phyloP scores from a whole-genome alignment of 345 rosid genomes.

The Turnera subulata region DNA sequence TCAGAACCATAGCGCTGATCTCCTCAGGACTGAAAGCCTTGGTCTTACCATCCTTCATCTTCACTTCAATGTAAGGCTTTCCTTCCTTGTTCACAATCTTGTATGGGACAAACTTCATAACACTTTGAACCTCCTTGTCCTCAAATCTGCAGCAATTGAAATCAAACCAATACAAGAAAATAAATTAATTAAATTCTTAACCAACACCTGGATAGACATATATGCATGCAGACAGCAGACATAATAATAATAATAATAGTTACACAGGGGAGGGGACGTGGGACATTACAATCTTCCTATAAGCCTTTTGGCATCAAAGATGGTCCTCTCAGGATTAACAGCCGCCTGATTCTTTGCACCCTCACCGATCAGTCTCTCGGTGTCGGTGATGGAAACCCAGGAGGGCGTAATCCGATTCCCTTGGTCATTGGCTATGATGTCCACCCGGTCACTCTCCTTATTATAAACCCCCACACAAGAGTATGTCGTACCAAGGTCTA shows the following conservation, averaged over 20 bases:
- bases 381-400: neutral
- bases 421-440: neutral
- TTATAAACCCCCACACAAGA: neutral
- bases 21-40: conserved; percentile 30
- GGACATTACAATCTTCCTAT: conserved; percentile 27
- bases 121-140: conserved; percentile 30
- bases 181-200: no score
- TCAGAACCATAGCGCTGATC: conserved; percentile 25
- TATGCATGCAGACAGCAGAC: no score
- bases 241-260: no score
- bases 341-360: conserved; percentile 26
- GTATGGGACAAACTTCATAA: conserved; percentile 26
- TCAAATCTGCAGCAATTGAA: conserved; percentile 11
- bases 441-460: neutral
- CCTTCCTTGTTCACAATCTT: conserved; percentile 33
- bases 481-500: neutral
- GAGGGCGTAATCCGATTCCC: neutral
- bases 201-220: no score
- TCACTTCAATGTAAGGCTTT: conserved; percentile 23
- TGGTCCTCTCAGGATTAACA: conserved; percentile 19
- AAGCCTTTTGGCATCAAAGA: conserved; percentile 30
- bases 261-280: no score
- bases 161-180: neutral
- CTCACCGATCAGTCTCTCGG: conserved; percentile 23
- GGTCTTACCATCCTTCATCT: conserved; percentile 26